phyloP scores from a whole-genome alignment of 148 eudicot genomes.

The Camellia japonica region DNA sequence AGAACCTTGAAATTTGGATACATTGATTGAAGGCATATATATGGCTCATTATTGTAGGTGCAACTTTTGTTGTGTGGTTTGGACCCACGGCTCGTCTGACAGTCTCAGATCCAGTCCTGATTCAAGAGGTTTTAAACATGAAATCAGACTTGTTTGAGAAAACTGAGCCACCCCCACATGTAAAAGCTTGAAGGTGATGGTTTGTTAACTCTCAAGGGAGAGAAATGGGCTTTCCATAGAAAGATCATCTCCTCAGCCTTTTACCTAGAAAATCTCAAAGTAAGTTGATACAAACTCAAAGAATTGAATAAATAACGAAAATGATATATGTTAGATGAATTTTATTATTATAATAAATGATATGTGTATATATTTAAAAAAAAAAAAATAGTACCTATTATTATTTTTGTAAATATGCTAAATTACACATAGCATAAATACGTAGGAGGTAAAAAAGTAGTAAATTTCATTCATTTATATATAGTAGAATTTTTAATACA shows the following conservation, averaged over 20 bases:
- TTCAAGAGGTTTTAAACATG: conserved; percentile 41
- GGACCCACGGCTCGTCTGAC: conserved; percentile 58
- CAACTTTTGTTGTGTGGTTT: conserved; percentile 56
- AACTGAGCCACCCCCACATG: conserved; percentile 58
- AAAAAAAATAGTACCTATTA: too few relatives aligned
- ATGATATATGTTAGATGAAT: too few relatives aligned
- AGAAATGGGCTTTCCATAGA: conserved; percentile 59
- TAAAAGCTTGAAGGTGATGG: conserved; percentile 72
- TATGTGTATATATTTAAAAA: too few relatives aligned
- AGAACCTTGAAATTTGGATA: too few relatives aligned
- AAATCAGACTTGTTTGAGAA: conserved; percentile 50
- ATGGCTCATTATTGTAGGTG: conserved; percentile 33
- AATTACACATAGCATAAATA: too few relatives aligned
- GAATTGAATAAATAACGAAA: too few relatives aligned
- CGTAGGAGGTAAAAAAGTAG: too few relatives aligned
- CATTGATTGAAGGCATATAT: too few relatives aligned
- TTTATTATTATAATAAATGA: too few relatives aligned
- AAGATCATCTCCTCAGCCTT: conserved; percentile 58
- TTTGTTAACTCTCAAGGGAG: conserved; percentile 53
- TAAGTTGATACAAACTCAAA: conserved; percentile 24
- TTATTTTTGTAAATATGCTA: too few relatives aligned
- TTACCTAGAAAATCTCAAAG: conserved; percentile 58
- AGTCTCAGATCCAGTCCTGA: conserved; percentile 41
- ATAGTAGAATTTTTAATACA: too few relatives aligned
- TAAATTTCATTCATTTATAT: too few relatives aligned